Evolutionary conservation across 441 rosid species (phyloP).

Genomic region (Aleurites moluccanus): DNA sequence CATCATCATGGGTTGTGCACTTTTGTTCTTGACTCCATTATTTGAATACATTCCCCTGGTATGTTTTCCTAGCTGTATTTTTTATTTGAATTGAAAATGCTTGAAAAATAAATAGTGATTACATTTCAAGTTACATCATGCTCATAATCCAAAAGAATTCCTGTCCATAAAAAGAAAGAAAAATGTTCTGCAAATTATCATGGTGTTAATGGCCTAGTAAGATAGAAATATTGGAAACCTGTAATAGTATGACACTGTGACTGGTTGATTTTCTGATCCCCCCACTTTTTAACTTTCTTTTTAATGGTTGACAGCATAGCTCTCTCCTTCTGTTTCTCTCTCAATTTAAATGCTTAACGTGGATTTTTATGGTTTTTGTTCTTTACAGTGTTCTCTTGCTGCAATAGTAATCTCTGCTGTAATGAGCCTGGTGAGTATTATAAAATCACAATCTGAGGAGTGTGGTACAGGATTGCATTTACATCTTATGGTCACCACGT

Average conservation of each 20-base stretch:
- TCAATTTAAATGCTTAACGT: not conserved
- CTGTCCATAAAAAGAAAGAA: not conserved
- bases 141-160: not conserved
- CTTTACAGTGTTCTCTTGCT: conserved; percentile 90
- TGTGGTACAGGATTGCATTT: not conserved
- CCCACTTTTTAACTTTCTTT: not conserved
- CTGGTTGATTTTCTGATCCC: not conserved
- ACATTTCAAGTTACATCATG: not conserved
- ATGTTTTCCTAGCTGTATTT: conserved; percentile 26
- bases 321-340: not conserved
- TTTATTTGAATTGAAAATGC: conserved; percentile 4
- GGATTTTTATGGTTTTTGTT: conserved; percentile 21
- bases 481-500: conserved; percentile 6
- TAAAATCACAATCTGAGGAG: not conserved
- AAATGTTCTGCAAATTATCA: not conserved
- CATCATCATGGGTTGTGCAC: conserved; percentile 81
- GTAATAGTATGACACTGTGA: not conserved
- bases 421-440: conserved; percentile 72
- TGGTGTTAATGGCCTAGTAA: not conserved
- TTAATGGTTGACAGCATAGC: not conserved
- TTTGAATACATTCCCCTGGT: conserved; percentile 95
- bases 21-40: conserved; percentile 79
- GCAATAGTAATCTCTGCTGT: conserved; percentile 93
- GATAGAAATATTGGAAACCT: not conserved
- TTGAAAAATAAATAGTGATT: not conserved